phyloP scores from a whole-genome alignment of 805 yeast species.

The Jamesozyma piceae region DNA sequence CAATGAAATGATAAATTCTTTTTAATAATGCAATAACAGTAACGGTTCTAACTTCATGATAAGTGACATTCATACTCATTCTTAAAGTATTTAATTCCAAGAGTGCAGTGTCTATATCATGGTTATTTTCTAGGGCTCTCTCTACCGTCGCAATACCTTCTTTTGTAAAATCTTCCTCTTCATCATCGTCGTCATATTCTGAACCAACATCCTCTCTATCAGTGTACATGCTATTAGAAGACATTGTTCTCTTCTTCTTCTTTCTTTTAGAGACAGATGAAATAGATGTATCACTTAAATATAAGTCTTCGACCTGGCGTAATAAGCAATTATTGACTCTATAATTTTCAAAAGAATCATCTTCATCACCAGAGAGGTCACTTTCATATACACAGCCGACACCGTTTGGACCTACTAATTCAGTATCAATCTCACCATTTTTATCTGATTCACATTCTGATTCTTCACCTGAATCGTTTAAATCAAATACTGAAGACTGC shows the following conservation, averaged over 20 bases:
- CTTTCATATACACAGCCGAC: constrained; percentile 32
- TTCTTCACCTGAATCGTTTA: constrained; percentile 1
- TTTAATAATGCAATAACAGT: constrained; percentile 63
- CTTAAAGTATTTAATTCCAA: constrained; percentile 87
- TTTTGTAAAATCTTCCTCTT: constrained; percentile 66
- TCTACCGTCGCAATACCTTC: constrained; percentile 94
- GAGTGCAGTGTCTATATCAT: constrained; percentile 85
- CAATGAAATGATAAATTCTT: constrained; percentile 62
- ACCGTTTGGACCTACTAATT: constrained; percentile 32
- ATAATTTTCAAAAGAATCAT: constrained; percentile 17
- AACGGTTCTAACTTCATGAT: constrained; percentile 83
- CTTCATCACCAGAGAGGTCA: constrained; percentile 29
- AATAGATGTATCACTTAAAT: constrained; percentile 51
- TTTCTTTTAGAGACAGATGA: constrained; percentile 39
- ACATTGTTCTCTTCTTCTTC: constrained; percentile 38
- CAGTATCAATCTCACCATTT: constrained; percentile 22
- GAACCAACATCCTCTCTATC: constrained; percentile 35
- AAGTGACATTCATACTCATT: constrained; percentile 95
- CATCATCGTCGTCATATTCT: constrained; percentile 38
- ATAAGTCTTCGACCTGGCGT: constrained; percentile 40
- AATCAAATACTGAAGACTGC: constrained; percentile 22
- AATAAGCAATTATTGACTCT: constrained; percentile 31
- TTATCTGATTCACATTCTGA: constrained; percentile 19
- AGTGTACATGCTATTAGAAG: constrained; percentile 36
- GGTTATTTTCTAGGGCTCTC: constrained; percentile 86